Evolutionary conservation across 2,329 filamentous ascomycete species (phyloP), one percentile per base, ranked within the genome.

Genomic region (Berkeleyomyces basicola): DNA sequence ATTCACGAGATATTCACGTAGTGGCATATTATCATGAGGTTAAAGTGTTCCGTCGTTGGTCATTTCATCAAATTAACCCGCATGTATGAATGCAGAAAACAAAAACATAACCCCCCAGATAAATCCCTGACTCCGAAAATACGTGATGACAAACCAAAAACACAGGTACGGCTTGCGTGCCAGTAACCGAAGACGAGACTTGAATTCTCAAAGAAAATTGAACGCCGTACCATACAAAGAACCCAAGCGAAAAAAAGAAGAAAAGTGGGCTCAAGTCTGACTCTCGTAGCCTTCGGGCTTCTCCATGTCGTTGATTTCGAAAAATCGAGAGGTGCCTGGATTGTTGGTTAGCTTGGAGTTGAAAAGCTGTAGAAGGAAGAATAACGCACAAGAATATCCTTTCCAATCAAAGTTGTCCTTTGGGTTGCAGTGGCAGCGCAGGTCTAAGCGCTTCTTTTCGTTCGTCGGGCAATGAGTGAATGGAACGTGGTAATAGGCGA

Each of bases 351-450:
- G 49, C 37, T 36, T 23, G 23, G 23, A 23, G 2, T 23, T 23
- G 1, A 2, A 4, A 6, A 11, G 23, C 16, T 40, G 59, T 70
- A 66, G 23, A 16, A 16, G 7, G 33, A 9, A 16, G 23, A 16
- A 42, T 43, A 4, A 78, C 88, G 78, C 82, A 95, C 91, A 97
- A 72, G 90, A 96, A 73, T 96, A 97, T 61, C 88, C 88, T 75
- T 96, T 96, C 95, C 95, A 99, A 75, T 99, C 93, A 79, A 99
- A 99, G 78, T 99, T 99, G 65, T 97, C 88, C 70, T 86, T 85
- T 6, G 93, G 92, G 71, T 99, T 90, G 77, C 93, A 99, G 74
- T 91, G 87, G 74, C 93, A 99, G 72, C 88, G 91, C 68, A 92
- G 83, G 67, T 96, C 86, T 62, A 91, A 74, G 67, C 91, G 84